These are phyloP conservation scores for Mycena maculata DNA, from an alignment of 768 basidiomycete species.

Conservation along the genomic window DNA sequence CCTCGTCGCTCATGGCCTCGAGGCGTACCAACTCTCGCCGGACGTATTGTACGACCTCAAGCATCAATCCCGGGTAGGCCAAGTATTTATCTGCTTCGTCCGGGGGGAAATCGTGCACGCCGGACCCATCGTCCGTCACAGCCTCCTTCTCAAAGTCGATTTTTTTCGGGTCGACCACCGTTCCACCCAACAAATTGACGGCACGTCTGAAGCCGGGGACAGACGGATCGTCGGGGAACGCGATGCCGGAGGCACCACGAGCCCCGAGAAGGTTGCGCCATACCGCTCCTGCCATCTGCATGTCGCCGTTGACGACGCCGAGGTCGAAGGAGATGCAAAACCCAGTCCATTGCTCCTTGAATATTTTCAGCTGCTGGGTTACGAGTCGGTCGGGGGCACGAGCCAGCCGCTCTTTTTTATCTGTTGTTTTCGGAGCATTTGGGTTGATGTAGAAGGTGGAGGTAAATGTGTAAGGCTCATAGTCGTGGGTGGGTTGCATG, in stretches of 20 bases:
- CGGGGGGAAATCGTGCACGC: conserved; percentile 76
- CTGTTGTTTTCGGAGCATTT: conserved; percentile 47
- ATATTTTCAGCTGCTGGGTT: conserved; percentile 88
- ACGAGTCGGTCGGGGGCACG: conserved; percentile 84
- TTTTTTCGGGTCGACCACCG: conserved; percentile 69
- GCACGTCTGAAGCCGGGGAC: conserved; percentile 63
- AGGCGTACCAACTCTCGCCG: conserved; percentile 79
- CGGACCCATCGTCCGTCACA: conserved; percentile 71
- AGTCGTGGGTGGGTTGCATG: conserved; percentile 66
- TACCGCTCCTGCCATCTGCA: conserved; percentile 85
- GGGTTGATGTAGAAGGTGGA: conserved; percentile 62
- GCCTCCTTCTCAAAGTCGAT: conserved; percentile 70
- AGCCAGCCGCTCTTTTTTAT: conserved; percentile 37
- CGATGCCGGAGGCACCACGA: conserved; percentile 81
- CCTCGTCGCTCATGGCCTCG: conserved; percentile 61
- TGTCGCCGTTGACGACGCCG: conserved; percentile 78
- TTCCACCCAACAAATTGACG: conserved; percentile 78
- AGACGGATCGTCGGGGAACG: conserved; percentile 47
- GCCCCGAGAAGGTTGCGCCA: conserved; percentile 94
- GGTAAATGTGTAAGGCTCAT: conserved; percentile 59
- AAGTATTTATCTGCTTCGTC: conserved; percentile 76
- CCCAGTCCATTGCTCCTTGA: conserved; percentile 93
- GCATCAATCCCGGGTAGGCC: conserved; percentile 80
- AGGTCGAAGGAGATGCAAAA: conserved; percentile 84
- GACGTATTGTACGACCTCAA: conserved; percentile 74